Evolutionary conservation across 1,284 basidiomycete genomes (phyloP).

Genomic region (Pholiota adiposa): DNA sequence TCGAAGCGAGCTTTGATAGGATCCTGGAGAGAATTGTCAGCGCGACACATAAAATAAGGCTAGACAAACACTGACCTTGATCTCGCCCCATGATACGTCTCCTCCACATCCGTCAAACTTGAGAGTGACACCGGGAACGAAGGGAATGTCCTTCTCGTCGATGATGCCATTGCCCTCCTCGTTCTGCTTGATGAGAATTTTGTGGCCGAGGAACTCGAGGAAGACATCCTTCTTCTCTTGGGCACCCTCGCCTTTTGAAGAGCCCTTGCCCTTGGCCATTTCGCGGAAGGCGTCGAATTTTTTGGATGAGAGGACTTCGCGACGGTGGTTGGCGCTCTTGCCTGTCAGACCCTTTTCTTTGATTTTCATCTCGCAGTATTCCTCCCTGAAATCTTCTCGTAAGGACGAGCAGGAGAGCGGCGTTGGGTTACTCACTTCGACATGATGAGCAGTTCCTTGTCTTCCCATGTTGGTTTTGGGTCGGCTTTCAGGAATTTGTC

Average conservation of each 20-base stretch:
- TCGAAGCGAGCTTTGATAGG: conserved; percentile 82
- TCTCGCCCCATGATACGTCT: conserved; percentile 67
- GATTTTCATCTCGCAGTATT: conserved; percentile 96
- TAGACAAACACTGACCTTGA: conserved; percentile 54
- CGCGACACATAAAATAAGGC: not conserved
- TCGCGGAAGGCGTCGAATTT: conserved; percentile 92
- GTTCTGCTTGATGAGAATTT: conserved; percentile 67
- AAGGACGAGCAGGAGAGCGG: not conserved
- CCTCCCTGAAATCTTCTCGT: conserved; percentile 55
- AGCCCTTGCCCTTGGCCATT: conserved; percentile 55
- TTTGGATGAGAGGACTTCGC: conserved; percentile 49
- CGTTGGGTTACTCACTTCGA: conserved; percentile 67
- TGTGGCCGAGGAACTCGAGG: conserved; percentile 72
- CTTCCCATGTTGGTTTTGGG: conserved; percentile 80
- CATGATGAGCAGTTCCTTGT: conserved; percentile 82
- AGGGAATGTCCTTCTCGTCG: conserved; percentile 73
- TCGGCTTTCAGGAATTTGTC: conserved; percentile 81
- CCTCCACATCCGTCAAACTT: conserved; percentile 75
- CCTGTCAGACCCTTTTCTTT: conserved; percentile 90
- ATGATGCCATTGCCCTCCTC: conserved; percentile 66
- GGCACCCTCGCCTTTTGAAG: conserved; percentile 29
- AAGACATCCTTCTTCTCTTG: conserved; percentile 62
- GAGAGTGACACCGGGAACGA: conserved; percentile 73
- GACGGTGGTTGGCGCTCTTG: conserved; percentile 61
- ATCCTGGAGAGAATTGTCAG: conserved; percentile 42